phyloP scores from a whole-genome alignment of 495 filamentous ascomycete genomes.

The Aspergillus campestris region DNA sequence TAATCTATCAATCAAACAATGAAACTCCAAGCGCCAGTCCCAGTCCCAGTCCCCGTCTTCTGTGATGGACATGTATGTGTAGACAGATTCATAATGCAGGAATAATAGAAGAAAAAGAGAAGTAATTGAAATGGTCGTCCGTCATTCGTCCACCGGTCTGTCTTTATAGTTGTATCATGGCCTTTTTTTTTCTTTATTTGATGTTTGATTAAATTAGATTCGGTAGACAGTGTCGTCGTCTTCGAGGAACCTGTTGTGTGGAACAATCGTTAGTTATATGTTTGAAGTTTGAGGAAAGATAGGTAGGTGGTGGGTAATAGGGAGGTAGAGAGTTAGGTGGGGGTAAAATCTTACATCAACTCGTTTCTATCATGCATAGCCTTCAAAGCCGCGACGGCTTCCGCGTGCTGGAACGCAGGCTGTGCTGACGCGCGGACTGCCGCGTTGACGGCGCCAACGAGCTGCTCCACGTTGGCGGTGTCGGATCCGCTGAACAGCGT shows the following conservation, averaged over 20 bases:
- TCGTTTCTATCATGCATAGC: conserved; percentile 76
- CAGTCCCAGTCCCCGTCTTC: neutral
- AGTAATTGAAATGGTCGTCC: conserved; percentile 5
- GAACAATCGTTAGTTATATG: conserved; percentile 5
- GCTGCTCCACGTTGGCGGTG: conserved; percentile 59
- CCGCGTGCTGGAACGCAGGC: conserved; percentile 53
- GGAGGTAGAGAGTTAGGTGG: no score
- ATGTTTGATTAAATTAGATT: conserved; percentile 35
- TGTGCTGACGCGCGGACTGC: conserved; percentile 38
- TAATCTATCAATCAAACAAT: conserved; percentile 12
- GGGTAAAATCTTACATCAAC: conserved; percentile 69
- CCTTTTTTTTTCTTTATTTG: neutral
- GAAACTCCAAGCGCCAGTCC: neutral
- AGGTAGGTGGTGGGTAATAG: neutral
- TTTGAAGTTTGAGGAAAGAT: neutral
- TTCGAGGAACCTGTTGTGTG: conserved; percentile 39
- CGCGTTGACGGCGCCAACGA: conserved; percentile 74
- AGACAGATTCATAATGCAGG: no score
- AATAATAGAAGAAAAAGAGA: no score
- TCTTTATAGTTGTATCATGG: no score
- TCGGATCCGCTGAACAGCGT: conserved; percentile 72
- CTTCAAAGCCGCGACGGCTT: conserved; percentile 68
- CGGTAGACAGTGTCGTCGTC: conserved; percentile 44
- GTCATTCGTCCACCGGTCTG: no score
- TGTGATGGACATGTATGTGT: neutral